phyloP scores from a whole-genome alignment of 768 basidiomycete species.

The Gymnopilus dilepis region DNA sequence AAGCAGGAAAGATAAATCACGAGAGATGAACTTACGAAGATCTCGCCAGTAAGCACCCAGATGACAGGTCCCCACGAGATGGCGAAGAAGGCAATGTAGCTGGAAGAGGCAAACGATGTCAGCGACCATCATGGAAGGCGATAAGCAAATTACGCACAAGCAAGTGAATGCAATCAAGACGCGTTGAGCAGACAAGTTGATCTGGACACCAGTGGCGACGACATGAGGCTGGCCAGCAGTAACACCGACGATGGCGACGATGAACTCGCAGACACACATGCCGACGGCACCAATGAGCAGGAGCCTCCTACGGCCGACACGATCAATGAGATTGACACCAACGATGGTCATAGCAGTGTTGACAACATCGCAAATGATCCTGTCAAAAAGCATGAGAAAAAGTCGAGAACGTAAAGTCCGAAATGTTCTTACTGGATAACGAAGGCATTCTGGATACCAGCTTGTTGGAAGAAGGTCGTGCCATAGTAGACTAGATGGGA shows the following conservation, averaged over 20 bases:
- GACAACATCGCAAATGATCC: conserved; percentile 62
- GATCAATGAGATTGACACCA: conserved; percentile 80
- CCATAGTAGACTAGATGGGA: conserved; percentile 27
- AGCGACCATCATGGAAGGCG: neutral
- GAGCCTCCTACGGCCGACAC: conserved; percentile 77
- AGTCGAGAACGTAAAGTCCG: neutral
- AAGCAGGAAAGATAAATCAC: neutral
- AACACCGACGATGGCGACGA: conserved; percentile 57
- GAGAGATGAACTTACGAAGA: conserved; percentile 49
- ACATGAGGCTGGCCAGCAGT: conserved; percentile 30
- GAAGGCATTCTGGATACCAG: conserved; percentile 61
- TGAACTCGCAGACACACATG: conserved; percentile 85
- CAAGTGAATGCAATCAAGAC: conserved; percentile 65
- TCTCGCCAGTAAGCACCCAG: conserved; percentile 74
- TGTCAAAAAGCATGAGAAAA: neutral
- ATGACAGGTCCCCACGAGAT: conserved; percentile 74
- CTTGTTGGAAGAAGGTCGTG: conserved; percentile 59
- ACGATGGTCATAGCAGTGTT: conserved; percentile 79
- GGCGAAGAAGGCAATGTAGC: conserved; percentile 47
- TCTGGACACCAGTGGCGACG: conserved; percentile 14
- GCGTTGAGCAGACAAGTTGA: conserved; percentile 54
- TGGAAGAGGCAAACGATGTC: neutral
- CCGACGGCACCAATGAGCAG: conserved; percentile 78
- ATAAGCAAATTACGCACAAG: conserved; percentile 41
- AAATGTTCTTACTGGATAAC: conserved; percentile 44